phyloP scores from a whole-genome alignment of 2,329 filamentous ascomycete species.

The Colletotrichum liaoningense region DNA sequence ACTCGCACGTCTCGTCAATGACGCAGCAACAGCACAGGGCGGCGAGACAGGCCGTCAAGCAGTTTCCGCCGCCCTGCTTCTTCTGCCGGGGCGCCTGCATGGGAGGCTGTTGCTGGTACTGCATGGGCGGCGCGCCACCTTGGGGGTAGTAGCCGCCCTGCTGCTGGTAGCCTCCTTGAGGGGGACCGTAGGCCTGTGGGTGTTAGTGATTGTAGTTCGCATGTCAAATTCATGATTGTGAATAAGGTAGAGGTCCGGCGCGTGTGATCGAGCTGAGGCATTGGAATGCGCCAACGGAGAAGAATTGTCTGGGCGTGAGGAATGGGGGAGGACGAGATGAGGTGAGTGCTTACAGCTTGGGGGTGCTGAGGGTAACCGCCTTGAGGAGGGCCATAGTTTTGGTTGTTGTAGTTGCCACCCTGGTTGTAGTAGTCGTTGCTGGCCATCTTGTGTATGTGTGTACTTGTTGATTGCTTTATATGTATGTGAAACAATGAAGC shows the following conservation, averaged over 20 bases:
- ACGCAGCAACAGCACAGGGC: conserved; percentile 63
- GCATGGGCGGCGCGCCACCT: conserved; percentile 52
- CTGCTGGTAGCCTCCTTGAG: conserved; percentile 44
- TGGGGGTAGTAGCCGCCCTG: conserved; percentile 46
- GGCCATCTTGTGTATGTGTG: conserved; percentile 46
- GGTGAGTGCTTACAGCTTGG: conserved; percentile 48
- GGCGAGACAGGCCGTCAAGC: conserved; percentile 59
- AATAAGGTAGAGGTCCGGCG: not conserved
- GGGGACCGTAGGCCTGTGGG: conserved; percentile 44
- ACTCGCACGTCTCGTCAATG: conserved; percentile 62
- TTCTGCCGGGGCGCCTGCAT: conserved; percentile 43
- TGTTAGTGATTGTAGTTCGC: conserved; percentile 16
- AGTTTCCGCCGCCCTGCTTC: conserved; percentile 49
- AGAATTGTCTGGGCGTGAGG: not conserved
- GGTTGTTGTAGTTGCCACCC: conserved; percentile 41
- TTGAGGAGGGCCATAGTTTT: conserved; percentile 26
- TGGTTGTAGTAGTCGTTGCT: conserved; percentile 55
- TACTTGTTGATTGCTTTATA: not conserved
- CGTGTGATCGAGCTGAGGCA: not conserved
- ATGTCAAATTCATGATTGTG: not conserved
- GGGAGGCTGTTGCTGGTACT: conserved; percentile 53
- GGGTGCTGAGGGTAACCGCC: conserved; percentile 51
- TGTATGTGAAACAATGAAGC: not conserved
- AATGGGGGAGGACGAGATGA: not conserved
- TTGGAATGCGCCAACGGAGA: not conserved